Evolutionary conservation across 352 stramenopile genomes (phyloP).

Genomic region (Lagenidium giganteum): DNA sequence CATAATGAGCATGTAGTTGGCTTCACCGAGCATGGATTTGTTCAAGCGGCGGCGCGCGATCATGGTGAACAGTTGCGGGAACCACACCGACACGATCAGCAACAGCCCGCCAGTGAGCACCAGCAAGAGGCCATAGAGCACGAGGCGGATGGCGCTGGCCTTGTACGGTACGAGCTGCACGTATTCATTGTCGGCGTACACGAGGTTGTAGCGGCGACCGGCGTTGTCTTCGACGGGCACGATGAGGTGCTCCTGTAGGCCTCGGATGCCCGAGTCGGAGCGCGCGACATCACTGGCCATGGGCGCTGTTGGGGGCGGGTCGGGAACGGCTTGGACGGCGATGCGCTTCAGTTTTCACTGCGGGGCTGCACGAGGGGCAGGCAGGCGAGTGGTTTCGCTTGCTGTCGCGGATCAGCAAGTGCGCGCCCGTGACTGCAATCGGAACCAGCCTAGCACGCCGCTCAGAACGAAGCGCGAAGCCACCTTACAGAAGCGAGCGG

Average conservation of each 20-base stretch:
- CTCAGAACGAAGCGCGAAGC: too few relatives aligned
- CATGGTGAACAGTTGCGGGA: conserved; percentile 37
- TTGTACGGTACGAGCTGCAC: conserved; percentile 23
- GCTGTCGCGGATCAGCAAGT: too few relatives aligned
- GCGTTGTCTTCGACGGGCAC: conserved; percentile 27
- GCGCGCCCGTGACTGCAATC: too few relatives aligned
- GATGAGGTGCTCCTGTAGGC: conserved; percentile 28
- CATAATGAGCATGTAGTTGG: conserved; percentile 37
- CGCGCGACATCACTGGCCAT: too few relatives aligned
- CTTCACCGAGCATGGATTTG: conserved; percentile 17
- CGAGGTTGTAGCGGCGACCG: conserved; percentile 19
- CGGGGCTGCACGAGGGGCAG: too few relatives aligned
- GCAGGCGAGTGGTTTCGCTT: too few relatives aligned
- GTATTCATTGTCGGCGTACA: conserved; percentile 27
- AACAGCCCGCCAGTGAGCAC: conserved; percentile 15
- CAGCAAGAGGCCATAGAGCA: conserved; percentile 23
- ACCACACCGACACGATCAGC: conserved; percentile 32
- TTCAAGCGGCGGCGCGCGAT: conserved; percentile 21
- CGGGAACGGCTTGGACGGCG: too few relatives aligned
- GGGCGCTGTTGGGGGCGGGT: too few relatives aligned
- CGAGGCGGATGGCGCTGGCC: conserved; percentile 19
- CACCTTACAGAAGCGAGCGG: too few relatives aligned
- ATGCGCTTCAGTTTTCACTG: too few relatives aligned
- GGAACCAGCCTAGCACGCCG: too few relatives aligned
- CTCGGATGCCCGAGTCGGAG: too few relatives aligned